Base-by-base conservation (phyloP, 2,329 filamentous ascomycete species). In the Aspergillus glaucus region DNA sequence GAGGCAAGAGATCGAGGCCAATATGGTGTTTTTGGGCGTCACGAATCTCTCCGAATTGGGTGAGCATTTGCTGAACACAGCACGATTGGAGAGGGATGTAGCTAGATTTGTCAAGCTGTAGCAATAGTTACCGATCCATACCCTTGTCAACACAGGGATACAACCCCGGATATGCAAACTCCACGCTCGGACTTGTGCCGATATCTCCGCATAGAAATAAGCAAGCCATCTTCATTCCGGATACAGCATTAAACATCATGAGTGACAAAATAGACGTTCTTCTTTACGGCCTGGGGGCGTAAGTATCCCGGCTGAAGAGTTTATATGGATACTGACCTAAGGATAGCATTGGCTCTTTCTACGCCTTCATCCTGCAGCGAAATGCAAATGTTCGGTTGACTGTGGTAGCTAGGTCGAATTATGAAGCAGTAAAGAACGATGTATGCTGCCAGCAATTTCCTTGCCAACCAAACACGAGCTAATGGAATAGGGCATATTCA, bases 281-380 rank as follows among this genome's bases (percentile, higher is more conserved):
- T 1, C 57, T 80, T 8, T 79, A 79, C 47, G 78, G 77, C 2
- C 70, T 80, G 0, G 76, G 78, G 55, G 78, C 77, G 76, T 80
- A 59, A 62, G 75, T 70, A 17, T 4, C n/a, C 21, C 19, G 3
- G 7, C n/a, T 21, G 6, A 39, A 8, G 6, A 14, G n/a, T 2
- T 3, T 3, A 1, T 24, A 1, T 15, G 10, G 2, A 41, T 22
- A 55, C 28, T 14, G 22, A 43, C 26, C 26, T 12, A 30, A 30
- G 12, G 26, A 4, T 42, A 80, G 78, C 0, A 80, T 81, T 45
- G 79, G 79, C 24, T 79, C 77, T 2, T 81, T 81, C 53, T 81
- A 81, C 55, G 75, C 77, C 6, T 81, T 80, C 50, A 73, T 81
- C 32, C 57, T 80, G 0, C 71, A 67, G 46, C 70, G 74, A 2